Evolutionary conservation across 805 yeast species (phyloP).

Genomic region (Yarrowia sp.): DNA sequence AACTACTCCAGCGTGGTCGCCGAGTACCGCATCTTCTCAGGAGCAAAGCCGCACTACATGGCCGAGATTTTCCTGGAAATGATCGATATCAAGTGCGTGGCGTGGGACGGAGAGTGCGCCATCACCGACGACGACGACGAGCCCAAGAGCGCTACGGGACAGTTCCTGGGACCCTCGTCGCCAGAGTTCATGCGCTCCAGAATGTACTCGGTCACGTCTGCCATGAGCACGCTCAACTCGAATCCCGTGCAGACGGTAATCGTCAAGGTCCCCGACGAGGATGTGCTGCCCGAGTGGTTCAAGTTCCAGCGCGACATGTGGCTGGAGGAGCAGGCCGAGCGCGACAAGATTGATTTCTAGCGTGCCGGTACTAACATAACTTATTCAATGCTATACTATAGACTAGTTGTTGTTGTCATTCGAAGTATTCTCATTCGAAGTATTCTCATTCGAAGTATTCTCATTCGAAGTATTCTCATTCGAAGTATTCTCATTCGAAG

Average conservation of each 20-base stretch:
- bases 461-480: too few relatives aligned
- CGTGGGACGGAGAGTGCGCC: conserved; percentile 37
- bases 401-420: too few relatives aligned
- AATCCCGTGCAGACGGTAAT: conserved; percentile 36
- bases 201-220: conserved; percentile 22
- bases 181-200: conserved; percentile 9
- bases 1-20: conserved; percentile 76
- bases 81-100: conserved; percentile 54
- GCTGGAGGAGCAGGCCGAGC: conserved; percentile 39
- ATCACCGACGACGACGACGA: conserved; percentile 46
- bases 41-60: conserved; percentile 68
- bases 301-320: conserved; percentile 64
- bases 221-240: not conserved
- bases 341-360: conserved; percentile 29
- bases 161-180: not conserved
- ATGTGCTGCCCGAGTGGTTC: conserved; percentile 75
- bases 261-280: conserved; percentile 56
- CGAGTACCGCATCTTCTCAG: conserved; percentile 77
- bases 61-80: conserved; percentile 82
- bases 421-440: too few relatives aligned
- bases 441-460: too few relatives aligned
- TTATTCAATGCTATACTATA: too few relatives aligned
- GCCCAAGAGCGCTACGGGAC: conserved; percentile 36
- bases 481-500: too few relatives aligned
- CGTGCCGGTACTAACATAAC: not conserved